Conservation (phyloP, 139 green algal species). For the Dunaliella sp. region DNA sequence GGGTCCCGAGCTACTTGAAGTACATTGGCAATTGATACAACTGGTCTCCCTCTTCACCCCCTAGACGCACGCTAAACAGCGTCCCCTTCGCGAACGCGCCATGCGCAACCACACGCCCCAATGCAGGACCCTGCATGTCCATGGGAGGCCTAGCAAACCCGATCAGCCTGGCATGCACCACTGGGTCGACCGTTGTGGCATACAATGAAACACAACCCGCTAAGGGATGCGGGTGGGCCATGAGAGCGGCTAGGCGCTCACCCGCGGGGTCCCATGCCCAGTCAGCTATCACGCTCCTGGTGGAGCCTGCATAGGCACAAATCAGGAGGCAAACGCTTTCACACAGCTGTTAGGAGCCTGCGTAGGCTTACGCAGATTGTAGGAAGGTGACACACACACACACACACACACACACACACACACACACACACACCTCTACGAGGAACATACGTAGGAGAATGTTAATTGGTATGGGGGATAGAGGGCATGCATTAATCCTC, state of each 20-base stretch:
- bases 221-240: constrained; percentile 14
- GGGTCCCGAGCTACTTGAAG: too few relatives aligned
- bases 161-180: constrained; percentile 35
- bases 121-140: not conserved
- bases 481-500: too few relatives aligned
- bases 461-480: too few relatives aligned
- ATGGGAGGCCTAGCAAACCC: constrained; percentile 29
- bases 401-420: too few relatives aligned
- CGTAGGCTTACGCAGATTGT: too few relatives aligned
- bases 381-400: too few relatives aligned
- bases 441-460: too few relatives aligned
- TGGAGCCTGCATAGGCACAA: not conserved
- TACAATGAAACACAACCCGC: constrained; percentile 40
- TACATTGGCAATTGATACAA: constrained; percentile 24
- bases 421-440: too few relatives aligned
- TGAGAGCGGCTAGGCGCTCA: not conserved
- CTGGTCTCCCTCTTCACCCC: not conserved
- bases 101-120: not conserved
- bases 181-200: constrained; percentile 31
- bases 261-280: not conserved
- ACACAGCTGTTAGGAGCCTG: too few relatives aligned
- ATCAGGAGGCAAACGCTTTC: too few relatives aligned
- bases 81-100: not conserved
- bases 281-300: not conserved
- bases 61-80: constrained; percentile 8